Evolutionary conservation across 352 stramenopile species (phyloP).

Genomic region (Globisporangium sylvaticum): DNA sequence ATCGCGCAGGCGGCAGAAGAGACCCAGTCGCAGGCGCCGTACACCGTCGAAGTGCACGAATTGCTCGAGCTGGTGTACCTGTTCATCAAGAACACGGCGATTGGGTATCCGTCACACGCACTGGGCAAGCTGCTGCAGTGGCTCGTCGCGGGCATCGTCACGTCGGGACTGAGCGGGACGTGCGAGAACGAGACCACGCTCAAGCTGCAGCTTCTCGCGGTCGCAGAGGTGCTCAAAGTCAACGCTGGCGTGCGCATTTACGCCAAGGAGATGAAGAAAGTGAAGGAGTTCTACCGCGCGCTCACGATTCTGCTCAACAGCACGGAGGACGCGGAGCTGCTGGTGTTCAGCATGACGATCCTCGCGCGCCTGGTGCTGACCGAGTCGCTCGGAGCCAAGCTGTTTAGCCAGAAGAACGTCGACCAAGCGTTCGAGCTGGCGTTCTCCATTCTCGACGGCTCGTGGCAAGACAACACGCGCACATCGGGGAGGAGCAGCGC

Average conservation of each 20-base stretch:
- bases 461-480: constrained; percentile 31
- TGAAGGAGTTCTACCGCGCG: constrained; percentile 79
- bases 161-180: constrained; percentile 34
- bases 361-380: constrained; percentile 66
- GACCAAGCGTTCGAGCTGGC: constrained; percentile 67
- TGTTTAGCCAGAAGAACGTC: constrained; percentile 82
- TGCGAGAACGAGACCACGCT: constrained; percentile 47
- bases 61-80: constrained; percentile 62
- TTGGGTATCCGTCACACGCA: constrained; percentile 72
- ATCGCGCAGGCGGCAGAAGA: constrained; percentile 15
- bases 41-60: constrained; percentile 5
- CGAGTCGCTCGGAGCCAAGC: constrained; percentile 70
- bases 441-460: constrained; percentile 66
- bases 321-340: constrained; percentile 65
- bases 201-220: constrained; percentile 63
- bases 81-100: constrained; percentile 42
- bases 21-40: constrained; percentile 23
- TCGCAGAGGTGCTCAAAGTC: constrained; percentile 61
- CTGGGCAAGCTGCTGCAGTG: constrained; percentile 65
- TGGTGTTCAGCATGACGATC: constrained; percentile 79
- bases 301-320: constrained; percentile 81
- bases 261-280: constrained; percentile 68
- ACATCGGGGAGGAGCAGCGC: background rate
- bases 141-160: constrained; percentile 46
- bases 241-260: constrained; percentile 77